A percentile compares a stretch with the other conserved stretches of the same genome.
These are phyloP conservation scores for Psidium friedrichsthalianum DNA, from an alignment of 345 rosid genomes.

Conservation along the genomic window DNA sequence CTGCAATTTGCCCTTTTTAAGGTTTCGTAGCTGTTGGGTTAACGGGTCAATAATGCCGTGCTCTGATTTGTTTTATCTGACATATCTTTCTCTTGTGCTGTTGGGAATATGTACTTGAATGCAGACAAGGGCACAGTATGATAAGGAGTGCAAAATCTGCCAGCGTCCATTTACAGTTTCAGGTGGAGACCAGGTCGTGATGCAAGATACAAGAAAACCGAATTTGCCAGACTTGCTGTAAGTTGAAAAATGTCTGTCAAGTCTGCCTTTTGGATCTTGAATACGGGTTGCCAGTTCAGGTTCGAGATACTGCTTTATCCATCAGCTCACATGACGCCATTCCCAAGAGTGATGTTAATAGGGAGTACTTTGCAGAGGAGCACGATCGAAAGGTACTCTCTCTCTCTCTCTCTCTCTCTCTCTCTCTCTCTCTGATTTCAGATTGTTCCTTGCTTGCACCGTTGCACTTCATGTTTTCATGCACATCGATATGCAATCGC, in stretches of 20 bases:
- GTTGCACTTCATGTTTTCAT: neutral
- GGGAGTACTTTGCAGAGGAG: constrained; percentile 93
- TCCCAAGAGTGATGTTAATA: constrained; percentile 86
- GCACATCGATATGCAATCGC: neutral
- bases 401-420: no score
- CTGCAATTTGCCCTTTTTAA: neutral
- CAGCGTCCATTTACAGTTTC: constrained; percentile 86
- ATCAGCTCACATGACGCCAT: constrained; percentile 73
- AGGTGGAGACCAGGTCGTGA: constrained; percentile 95
- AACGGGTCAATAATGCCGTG: neutral
- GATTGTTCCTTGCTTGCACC: neutral
- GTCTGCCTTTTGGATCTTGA: constrained; percentile 95
- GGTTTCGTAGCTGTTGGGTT: neutral
- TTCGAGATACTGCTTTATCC: constrained; percentile 76
- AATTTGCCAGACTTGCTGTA: constrained; percentile 93
- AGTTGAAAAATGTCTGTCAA: constrained; percentile 95
- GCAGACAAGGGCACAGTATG: constrained; percentile 77
- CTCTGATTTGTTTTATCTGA: neutral
- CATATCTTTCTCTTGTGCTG: neutral
- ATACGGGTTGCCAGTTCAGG: constrained; percentile 94
- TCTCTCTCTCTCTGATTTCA: neutral
- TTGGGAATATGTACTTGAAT: neutral
- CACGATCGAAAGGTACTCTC: constrained; percentile 69
- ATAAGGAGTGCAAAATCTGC: constrained; percentile 97
- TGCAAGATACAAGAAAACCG: constrained; percentile 82